Percentiles rank a stretch among this genome's conserved stretches.
These are phyloP conservation scores for Ogataea hybrid DNA, from an alignment of 1,139 yeast genomes.

Conservation along the genomic window DNA sequence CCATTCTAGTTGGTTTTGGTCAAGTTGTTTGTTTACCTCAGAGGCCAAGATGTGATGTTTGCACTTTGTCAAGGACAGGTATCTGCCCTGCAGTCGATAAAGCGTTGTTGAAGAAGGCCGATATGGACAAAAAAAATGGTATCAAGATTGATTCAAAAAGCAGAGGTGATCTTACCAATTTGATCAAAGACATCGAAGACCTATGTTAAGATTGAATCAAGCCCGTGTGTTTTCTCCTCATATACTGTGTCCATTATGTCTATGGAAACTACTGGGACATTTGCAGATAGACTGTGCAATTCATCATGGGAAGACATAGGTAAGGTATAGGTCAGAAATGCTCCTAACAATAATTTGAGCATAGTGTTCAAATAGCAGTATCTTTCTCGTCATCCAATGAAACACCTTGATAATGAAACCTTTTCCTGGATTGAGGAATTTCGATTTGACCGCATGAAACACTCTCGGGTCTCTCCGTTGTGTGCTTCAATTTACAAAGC, in stretches of 20 bases:
- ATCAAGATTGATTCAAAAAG: no score
- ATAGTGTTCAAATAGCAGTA: slow-evolving; percentile 76
- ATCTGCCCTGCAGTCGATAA: no score
- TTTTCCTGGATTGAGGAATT: slow-evolving; percentile 66
- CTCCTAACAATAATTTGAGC: slow-evolving; percentile 78
- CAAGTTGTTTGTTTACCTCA: no score
- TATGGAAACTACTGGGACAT: slow-evolving; percentile 17
- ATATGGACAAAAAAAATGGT: no score
- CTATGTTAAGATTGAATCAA: neutral
- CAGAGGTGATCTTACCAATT: slow-evolving; percentile 28
- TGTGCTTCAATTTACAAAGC: slow-evolving; percentile 43
- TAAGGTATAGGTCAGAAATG: slow-evolving; percentile 68
- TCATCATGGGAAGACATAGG: slow-evolving; percentile 44
- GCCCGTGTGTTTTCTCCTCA: neutral
- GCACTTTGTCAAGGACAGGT: no score
- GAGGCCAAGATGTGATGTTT: no score
- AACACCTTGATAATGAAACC: slow-evolving; percentile 44
- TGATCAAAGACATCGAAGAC: slow-evolving; percentile 23
- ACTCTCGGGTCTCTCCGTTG: slow-evolving; percentile 39
- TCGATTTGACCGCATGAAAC: slow-evolving; percentile 67
- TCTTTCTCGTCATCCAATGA: slow-evolving; percentile 48
- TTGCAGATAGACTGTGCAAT: slow-evolving; percentile 29
- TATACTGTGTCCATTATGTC: no score
- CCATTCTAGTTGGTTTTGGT: no score
- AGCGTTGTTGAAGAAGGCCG: no score